Evolutionary conservation across 495 filamentous ascomycete genomes (phyloP), one percentile per base, ranked within the genome.

Genomic region (Venustampulla echinocandica): DNA sequence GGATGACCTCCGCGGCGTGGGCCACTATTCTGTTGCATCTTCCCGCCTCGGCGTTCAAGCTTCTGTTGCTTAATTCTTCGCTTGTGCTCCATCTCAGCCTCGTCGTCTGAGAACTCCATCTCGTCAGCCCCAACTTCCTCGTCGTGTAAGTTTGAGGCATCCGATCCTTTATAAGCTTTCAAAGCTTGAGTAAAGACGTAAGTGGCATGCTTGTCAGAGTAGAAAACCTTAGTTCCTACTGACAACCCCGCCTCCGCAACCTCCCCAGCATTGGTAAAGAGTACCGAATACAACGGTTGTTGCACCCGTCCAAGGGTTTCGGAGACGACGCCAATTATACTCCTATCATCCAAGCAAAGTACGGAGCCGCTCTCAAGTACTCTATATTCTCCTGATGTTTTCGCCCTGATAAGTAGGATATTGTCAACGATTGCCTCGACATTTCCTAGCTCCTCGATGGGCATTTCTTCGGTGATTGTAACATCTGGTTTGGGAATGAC

Each of bases 41-140:
- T 69, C 64, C 54, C 68, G 65, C 60, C 62, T 74, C 51, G 70
- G 68, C 46, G 74, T 62, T 44, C 69, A 58, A 53, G 73, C 74
- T 61, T 81, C 64, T 84, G 85, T 50, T 75, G 59, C 56, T 79
- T 84, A 2, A 68, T 54, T 54, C 66, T 55, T 40, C 70, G 67
- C 68, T 84, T 93, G 59, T 86, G 76, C 55, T 89, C 86, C 5
- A 80, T 81, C 61, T 97, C 92, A 17, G 84, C 83, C 66, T 97
- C 92, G 52, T 98, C 92, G 53, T 97, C 92, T 0, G 89, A 95
- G 57, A 96, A 97, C 56, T 96, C 92, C 24, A 86, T 73, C 58
- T 96, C 90, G 13, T 88, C 82, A 19, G 82, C 84, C 1, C 65
- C 76, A n/a, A 87, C 71, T 64, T 96, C 90, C 58, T 98, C 92